These are phyloP conservation scores for Aspergillus mulundensis DNA, from an alignment of 495 filamentous ascomycete genomes.

Conservation along the genomic window DNA sequence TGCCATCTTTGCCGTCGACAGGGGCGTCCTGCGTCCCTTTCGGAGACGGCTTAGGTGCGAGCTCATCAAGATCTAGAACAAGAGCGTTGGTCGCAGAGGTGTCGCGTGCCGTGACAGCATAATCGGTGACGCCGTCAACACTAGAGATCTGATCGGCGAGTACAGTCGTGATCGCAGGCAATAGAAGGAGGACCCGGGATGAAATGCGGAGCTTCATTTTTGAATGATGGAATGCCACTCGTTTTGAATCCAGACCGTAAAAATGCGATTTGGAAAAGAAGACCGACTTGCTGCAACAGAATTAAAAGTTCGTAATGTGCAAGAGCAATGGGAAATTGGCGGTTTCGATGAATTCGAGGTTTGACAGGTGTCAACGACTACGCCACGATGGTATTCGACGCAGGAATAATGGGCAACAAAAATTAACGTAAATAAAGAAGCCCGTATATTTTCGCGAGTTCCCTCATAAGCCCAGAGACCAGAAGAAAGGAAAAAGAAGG, in stretches of 20 bases:
- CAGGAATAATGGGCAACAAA: not conserved
- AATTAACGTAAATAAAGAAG: not conserved
- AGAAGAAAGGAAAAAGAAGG: not conserved
- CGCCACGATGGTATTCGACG: not conserved
- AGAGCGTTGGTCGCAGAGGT: conserved; percentile 18
- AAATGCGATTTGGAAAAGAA: not conserved
- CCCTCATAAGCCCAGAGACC: not conserved
- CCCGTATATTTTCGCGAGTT: not conserved
- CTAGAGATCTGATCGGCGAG: conserved; percentile 19
- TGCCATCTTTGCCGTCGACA: conserved; percentile 92
- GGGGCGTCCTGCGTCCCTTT: conserved; percentile 82
- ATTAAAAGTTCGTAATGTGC: not conserved
- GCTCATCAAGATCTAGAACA: conserved; percentile 13
- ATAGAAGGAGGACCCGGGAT: conserved; percentile 31
- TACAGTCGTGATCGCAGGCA: conserved; percentile 34
- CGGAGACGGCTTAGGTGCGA: conserved; percentile 21
- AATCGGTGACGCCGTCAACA: conserved; percentile 14
- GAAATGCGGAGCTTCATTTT: conserved; percentile 34
- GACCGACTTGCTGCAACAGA: not conserved
- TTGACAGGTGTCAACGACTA: conserved; percentile 1
- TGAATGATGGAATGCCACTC: not conserved
- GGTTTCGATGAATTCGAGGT: not conserved
- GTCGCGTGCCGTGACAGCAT: conserved; percentile 20
- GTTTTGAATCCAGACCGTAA: not conserved
- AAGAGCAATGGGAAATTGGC: not conserved